A percentile compares a stretch with the other conserved stretches of the same genome.
phyloP scores from a whole-genome alignment of 169 alveolate species.

The Blepharisma undulans region DNA sequence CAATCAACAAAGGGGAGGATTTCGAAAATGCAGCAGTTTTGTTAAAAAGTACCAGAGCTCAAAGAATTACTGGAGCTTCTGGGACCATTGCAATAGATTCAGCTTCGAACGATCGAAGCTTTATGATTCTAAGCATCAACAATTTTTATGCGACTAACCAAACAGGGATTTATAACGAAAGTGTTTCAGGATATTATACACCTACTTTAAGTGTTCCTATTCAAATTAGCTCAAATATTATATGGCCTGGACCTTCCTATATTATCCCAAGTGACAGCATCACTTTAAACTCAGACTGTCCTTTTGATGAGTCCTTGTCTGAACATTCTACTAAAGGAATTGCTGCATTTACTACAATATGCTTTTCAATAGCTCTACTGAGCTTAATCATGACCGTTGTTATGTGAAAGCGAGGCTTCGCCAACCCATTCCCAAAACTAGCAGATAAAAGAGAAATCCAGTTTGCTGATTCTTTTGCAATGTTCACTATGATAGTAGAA shows the following conservation, averaged over 20 bases:
- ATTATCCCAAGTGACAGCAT: background rate
- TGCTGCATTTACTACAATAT: background rate
- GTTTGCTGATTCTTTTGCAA: background rate
- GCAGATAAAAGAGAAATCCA: background rate
- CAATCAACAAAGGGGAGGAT: background rate
- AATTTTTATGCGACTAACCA: background rate
- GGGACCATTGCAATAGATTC: background rate
- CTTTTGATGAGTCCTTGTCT: constrained; percentile 15
- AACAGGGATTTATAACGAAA: background rate
- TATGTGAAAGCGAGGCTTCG: background rate
- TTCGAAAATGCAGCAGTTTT: background rate
- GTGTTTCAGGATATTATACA: background rate
- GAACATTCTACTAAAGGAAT: constrained; percentile 8
- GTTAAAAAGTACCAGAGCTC: background rate
- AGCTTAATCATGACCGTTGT: background rate
- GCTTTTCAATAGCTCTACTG: background rate
- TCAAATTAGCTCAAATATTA: background rate
- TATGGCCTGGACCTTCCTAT: background rate
- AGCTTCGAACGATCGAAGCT: constrained; percentile 7
- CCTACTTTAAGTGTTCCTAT: background rate
- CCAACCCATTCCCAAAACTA: background rate
- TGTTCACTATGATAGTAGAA: background rate
- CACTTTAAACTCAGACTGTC: background rate
- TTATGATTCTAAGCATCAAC: background rate
- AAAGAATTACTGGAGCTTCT: background rate